Base-by-base conservation (phyloP, 1,284 basidiomycete genomes). In the Heterobasidion occidentale region DNA sequence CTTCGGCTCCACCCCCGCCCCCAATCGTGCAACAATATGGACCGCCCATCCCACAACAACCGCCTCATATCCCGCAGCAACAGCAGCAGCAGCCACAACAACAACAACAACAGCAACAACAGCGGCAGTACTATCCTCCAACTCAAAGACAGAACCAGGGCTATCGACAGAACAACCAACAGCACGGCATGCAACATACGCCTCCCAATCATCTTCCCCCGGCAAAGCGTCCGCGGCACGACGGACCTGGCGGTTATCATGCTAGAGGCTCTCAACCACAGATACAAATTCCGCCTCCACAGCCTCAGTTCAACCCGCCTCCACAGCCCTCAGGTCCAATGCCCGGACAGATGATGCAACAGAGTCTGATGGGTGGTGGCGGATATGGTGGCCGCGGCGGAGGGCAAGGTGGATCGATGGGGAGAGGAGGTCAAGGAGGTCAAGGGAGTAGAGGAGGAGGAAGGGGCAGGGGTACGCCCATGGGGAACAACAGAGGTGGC, bases 211-310 rank as follows among this genome's bases (percentile, higher is more conserved):
- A 88, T 62, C 74, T 85, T 8, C 87, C 87, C 14, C 88, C 89
- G 2, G 88, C 88, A 2, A 94, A 95, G 70, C 77, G 92, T 53
- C 91, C 86, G 60, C 80, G 91, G 17, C 92, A 92, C 65, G 92
- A 94, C 66, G 85, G 84, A 7, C 86, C 88, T 0, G 81, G 72
- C 59, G 7, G 59, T 36, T 72, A 74, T 56, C 76, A 63, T 56
- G 65, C 68, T 53, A 77, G 78, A 56, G 70, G 68, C 34, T 68
- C 64, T 49, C 73, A 63, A 20, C 70, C 69, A 15, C 78, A 74
- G 55, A 75, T 74, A 57, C 77, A 77, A 52, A 17, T 19, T 19
- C 68, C 77, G 17, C 79, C 79, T 17, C 77, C 68, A 42, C 78
- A 74, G 58, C 77, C 74, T 15, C 77, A 78, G 57, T 76, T 74